Evolutionary conservation across 2,329 filamentous ascomycete species (phyloP).

Genomic region (Pseudocercospora fijiensis): DNA sequence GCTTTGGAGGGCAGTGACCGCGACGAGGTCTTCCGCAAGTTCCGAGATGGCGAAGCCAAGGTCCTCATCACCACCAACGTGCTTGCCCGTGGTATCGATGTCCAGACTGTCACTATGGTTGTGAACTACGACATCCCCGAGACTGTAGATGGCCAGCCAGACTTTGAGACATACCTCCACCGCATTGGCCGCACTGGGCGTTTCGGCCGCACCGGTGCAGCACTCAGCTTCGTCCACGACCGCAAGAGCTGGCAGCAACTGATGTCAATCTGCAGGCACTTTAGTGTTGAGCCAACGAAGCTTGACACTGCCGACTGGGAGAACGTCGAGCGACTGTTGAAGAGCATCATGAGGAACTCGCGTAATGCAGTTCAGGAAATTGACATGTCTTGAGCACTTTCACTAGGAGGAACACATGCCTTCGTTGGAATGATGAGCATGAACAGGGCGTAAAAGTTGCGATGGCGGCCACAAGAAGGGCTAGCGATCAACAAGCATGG

Average conservation of each 20-base stretch:
- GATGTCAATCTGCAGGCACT: slow-evolving; percentile 74
- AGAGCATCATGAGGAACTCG: slow-evolving; percentile 70
- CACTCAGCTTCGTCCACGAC: slow-evolving; percentile 91
- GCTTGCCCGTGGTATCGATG: slow-evolving; percentile 89
- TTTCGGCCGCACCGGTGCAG: slow-evolving; percentile 94
- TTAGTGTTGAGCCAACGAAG: slow-evolving; percentile 75
- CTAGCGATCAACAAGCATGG: not conserved
- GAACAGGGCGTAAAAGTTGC: not conserved
- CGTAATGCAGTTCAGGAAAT: slow-evolving; percentile 31
- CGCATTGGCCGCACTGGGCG: slow-evolving; percentile 95
- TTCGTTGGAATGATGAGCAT: not conserved
- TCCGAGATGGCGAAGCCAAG: slow-evolving; percentile 83
- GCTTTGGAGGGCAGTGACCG: slow-evolving; percentile 80
- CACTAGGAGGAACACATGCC: not conserved
- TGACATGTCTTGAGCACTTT: slow-evolving; percentile 17
- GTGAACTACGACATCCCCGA: slow-evolving; percentile 79
- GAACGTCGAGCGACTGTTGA: slow-evolving; percentile 76
- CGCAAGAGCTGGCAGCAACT: slow-evolving; percentile 77
- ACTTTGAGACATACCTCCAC: slow-evolving; percentile 95
- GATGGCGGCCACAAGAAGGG: not conserved
- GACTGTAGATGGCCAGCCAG: slow-evolving; percentile 65
- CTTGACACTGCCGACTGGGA: slow-evolving; percentile 91
- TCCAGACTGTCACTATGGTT: slow-evolving; percentile 91
- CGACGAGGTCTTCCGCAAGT: slow-evolving; percentile 80
- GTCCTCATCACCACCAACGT: slow-evolving; percentile 98